Base-by-base conservation (phyloP, 208 protist species). In the Trypanosoma platydactyli region DNA sequence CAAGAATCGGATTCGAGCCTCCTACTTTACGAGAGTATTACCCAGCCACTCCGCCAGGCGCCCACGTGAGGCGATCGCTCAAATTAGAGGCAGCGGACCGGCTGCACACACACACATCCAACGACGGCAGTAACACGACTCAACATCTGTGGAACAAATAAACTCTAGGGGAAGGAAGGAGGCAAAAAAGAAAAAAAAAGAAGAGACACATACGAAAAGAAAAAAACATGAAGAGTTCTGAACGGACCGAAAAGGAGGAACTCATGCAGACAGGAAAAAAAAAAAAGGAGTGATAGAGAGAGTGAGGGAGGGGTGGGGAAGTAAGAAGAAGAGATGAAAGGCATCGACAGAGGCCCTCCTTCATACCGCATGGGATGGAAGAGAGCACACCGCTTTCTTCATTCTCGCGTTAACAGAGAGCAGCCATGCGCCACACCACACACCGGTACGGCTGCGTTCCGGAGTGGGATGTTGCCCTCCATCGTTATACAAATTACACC, bases 41-140 rank as follows among this genome's bases (percentile, higher is more conserved):
- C 90, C 91, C 89, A 95, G 83, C 92, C 90, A 97, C 92, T 95
- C 89, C 92, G 92, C 89, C 95, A 97, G 95, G 90, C 90, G 79
- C 87, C 87, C 90, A 79, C 38, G 12, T 5, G 49, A 3, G 4
- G 13, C 22, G 49, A 4, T 33, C 49, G 33, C 33, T 38, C 33
- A 11, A 3, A 38, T 11, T 38, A 9, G 9, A 53, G 49, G 22
- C 4, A 4, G 20, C 49, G 11, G 6, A 20, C 1, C 49, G 24
- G 11, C 33, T 3, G 33, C 33, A 3, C 49, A 53, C 49, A 12
- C 49, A 3, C 49, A 33, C 49, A 20, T 30, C 49, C 33, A 38
- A 38, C 5, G 9, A 38, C 3, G 33, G 33, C 33, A 38, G 33
- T 9, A 9, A 38, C 33, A 9, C 3, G 9, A 38, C 33, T 38